A percentile compares a stretch with the other conserved stretches of the same genome.
Evolutionary conservation across 2,329 filamentous ascomycete genomes (phyloP).

Genomic region (Podosphaera xanthii): DNA sequence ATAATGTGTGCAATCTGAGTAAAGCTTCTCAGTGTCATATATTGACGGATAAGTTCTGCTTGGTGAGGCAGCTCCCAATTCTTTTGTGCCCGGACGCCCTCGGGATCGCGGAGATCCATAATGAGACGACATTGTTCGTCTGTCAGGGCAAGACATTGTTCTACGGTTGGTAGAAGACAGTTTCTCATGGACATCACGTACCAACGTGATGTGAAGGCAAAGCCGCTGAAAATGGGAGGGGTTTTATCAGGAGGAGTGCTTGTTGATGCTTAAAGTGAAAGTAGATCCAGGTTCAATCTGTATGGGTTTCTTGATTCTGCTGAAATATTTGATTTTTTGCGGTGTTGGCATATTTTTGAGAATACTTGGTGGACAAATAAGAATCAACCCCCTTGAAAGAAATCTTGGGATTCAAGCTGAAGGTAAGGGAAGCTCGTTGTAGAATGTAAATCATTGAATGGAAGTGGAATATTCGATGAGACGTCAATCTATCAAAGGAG

Average conservation of each 20-base stretch:
- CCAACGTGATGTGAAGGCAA: neutral
- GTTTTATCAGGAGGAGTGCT: neutral
- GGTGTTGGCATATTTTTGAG: neutral
- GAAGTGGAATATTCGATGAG: neutral
- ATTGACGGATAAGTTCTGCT: slow-evolving; percentile 10
- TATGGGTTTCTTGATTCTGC: neutral
- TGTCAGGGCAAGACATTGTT: slow-evolving; percentile 10
- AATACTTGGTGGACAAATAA: neutral
- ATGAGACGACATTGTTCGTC: slow-evolving; percentile 11
- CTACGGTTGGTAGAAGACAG: slow-evolving; percentile 7
- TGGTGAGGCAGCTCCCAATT: slow-evolving; percentile 10
- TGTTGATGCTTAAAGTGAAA: neutral
- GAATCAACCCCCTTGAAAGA: slow-evolving; percentile 1
- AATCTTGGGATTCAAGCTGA: neutral
- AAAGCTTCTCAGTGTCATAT: slow-evolving; percentile 12
- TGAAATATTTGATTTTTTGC: neutral
- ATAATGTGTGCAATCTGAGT: slow-evolving; percentile 9
- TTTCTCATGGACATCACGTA: slow-evolving; percentile 1
- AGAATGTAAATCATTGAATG: neutral
- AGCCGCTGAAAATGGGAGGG: neutral
- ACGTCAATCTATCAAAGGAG: neutral
- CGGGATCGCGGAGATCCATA: slow-evolving; percentile 8
- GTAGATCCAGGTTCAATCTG: neutral
- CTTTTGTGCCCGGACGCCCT: slow-evolving; percentile 6
- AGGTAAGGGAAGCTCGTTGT: neutral